Base-by-base conservation (phyloP, 371 early-diverging fungal genomes). In the Actinomortierella wolfii region DNA sequence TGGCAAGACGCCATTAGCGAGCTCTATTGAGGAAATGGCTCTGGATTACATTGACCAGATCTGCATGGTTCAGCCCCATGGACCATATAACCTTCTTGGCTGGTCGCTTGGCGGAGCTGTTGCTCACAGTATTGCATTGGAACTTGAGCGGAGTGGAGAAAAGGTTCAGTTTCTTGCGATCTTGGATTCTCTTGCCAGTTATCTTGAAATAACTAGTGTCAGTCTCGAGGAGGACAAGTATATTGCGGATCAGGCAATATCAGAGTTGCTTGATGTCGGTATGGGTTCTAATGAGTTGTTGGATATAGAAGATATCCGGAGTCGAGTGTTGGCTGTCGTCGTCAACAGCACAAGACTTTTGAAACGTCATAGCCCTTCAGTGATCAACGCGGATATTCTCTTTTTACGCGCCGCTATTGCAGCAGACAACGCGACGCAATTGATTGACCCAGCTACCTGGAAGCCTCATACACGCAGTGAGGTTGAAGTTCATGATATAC, bases 31-130 rank as follows among this genome's bases (percentile, higher is more conserved):
- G 1, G 61, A 61, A 39, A 61, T 61, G 55, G 56, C 21, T 17
- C 26, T 15, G 1, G 61, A 61, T 42, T 61, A 61, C 34, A 34
- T 61, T 13, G 26, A 17, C 7, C 56, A 61, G n/a, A 43, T 61
- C 47, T 56, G 61, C 26, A 29, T 20, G n/a, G 26, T 61, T 13
- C 61, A 61, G 34, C 61, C 56, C 44, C 42, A 15, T 17, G 61
- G 61, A 15, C 61, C 61, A 0, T 61, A 61, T 24, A 28, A 61
- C 34, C 15, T 55, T 8, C 26, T 61, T 0, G 61, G 61, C 1
- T 61, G 23, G 13, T 54, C 55, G 17, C 50, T 61, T 47, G 61
- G 61, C 2, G 61, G 61, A 0, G 21, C 13, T 3, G 42, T 54
- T 42, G 61, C 51, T 17, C 56, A 61, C 1, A 24, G 15, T 9